Percentiles rank a stretch among this genome's conserved stretches.
Conservation (phyloP, 768 basidiomycete genomes). For the Agrocybe chaxingu region DNA sequence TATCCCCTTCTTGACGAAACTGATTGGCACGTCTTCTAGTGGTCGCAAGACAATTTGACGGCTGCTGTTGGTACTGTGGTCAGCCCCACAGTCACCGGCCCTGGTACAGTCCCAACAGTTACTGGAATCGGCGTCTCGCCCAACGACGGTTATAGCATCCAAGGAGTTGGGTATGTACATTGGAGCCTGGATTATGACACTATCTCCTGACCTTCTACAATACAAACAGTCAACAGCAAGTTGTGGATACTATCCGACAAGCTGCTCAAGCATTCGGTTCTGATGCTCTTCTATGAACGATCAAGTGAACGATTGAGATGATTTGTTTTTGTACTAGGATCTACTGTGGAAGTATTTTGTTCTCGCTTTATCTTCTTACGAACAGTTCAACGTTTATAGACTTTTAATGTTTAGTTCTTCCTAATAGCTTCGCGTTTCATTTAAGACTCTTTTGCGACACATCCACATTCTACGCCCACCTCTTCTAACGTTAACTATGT, state of each 20-base stretch:
- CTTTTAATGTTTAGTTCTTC: neutral
- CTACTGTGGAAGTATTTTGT: neutral
- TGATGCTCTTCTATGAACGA: slow-evolving; percentile 8
- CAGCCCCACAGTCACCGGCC: slow-evolving; percentile 28
- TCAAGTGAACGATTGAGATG: neutral
- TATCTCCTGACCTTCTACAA: neutral
- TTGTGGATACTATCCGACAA: slow-evolving; percentile 26
- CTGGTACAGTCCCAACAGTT: slow-evolving; percentile 23
- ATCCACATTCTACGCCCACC: too few species aligned
- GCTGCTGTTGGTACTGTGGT: slow-evolving; percentile 44
- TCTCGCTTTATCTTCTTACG: neutral
- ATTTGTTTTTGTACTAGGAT: neutral
- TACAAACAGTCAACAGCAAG: slow-evolving; percentile 22
- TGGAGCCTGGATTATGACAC: neutral
- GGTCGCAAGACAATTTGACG: slow-evolving; percentile 53
- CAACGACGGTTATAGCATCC: slow-evolving; percentile 59
- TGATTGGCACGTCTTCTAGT: slow-evolving; percentile 35
- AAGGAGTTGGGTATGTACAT: slow-evolving; percentile 35
- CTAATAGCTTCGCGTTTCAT: neutral
- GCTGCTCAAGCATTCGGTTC: slow-evolving; percentile 32
- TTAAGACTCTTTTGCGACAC: neutral
- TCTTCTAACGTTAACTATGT: too few species aligned
- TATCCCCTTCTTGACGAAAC: slow-evolving; percentile 8
- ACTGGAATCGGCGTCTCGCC: slow-evolving; percentile 50
- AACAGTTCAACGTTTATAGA: neutral